Evolutionary conservation across 78 protist species (phyloP).

Genomic region (Chrysochromulina tobinii): DNA sequence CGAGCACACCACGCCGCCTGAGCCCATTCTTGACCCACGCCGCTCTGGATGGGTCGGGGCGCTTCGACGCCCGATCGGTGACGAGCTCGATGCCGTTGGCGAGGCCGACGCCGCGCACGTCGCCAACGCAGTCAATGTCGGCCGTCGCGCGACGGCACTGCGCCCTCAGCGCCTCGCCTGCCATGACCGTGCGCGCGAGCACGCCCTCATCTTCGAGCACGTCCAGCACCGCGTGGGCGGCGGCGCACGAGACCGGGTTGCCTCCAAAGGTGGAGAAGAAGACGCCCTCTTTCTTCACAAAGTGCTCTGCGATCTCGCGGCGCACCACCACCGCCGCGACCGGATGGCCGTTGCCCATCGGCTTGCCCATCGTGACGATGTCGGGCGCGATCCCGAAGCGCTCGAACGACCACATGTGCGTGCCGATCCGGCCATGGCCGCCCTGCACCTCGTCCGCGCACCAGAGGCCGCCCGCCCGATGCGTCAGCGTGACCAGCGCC

Average conservation of each 20-base stretch:
- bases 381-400: constrained; percentile 56
- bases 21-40: neutral
- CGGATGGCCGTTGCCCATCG: constrained; percentile 82
- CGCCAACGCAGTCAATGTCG: constrained; percentile 58
- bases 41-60: constrained; percentile 49
- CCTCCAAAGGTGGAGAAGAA: constrained; percentile 86
- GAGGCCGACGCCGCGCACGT: constrained; percentile 82
- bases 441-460: constrained; percentile 86
- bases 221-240: constrained; percentile 67
- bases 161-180: constrained; percentile 40
- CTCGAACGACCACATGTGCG: constrained; percentile 70
- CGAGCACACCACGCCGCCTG: constrained; percentile 10
- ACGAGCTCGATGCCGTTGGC: constrained; percentile 85
- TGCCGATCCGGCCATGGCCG: constrained; percentile 77
- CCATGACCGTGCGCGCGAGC: constrained; percentile 38
- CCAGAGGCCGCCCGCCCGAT: constrained; percentile 71
- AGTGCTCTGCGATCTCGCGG: constrained; percentile 38
- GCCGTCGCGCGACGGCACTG: constrained; percentile 13
- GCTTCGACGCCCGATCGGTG: constrained; percentile 3
- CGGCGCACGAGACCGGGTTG: constrained; percentile 70
- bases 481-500: constrained; percentile 24
- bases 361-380: constrained; percentile 77
- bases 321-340: constrained; percentile 71
- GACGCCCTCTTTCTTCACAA: neutral
- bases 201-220: constrained; percentile 48